Evolutionary conservation across 306 rosid species (phyloP).

Genomic region (Ormosia semicastrata): DNA sequence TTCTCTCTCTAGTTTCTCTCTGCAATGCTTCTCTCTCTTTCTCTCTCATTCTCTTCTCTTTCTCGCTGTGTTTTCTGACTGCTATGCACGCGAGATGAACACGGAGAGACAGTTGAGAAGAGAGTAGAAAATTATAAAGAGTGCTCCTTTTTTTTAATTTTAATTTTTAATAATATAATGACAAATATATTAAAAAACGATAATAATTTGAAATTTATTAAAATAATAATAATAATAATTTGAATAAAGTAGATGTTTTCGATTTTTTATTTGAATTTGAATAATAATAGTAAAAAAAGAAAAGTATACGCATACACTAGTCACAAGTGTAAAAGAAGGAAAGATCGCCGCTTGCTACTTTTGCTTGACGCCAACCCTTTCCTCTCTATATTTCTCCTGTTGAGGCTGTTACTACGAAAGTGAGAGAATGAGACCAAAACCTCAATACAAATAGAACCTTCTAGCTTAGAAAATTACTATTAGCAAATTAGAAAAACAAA

Average conservation of each 20-base stretch:
- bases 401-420: not conserved
- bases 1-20: not conserved
- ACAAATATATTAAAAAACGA: no score
- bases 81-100: conserved; percentile 65
- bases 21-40: not conserved
- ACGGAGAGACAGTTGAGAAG: conserved; percentile 69
- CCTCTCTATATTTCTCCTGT: not conserved
- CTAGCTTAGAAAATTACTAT: not conserved
- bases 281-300: no score
- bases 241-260: no score
- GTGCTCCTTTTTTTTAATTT: not conserved
- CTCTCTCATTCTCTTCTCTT: conserved; percentile 2
- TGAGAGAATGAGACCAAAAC: conserved; percentile 19
- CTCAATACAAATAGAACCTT: conserved; percentile 15
- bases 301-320: no score
- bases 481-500: not conserved
- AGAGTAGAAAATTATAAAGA: conserved; percentile 25
- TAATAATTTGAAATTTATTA: no score
- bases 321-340: no score
- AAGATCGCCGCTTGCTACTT: conserved; percentile 13
- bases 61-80: conserved; percentile 32
- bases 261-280: not conserved
- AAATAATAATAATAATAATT: no score
- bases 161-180: no score
- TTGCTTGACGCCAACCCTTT: not conserved